Evolutionary conservation across 1,139 yeast genomes (phyloP).

Genomic region (Trichomonascaceae sp.): DNA sequence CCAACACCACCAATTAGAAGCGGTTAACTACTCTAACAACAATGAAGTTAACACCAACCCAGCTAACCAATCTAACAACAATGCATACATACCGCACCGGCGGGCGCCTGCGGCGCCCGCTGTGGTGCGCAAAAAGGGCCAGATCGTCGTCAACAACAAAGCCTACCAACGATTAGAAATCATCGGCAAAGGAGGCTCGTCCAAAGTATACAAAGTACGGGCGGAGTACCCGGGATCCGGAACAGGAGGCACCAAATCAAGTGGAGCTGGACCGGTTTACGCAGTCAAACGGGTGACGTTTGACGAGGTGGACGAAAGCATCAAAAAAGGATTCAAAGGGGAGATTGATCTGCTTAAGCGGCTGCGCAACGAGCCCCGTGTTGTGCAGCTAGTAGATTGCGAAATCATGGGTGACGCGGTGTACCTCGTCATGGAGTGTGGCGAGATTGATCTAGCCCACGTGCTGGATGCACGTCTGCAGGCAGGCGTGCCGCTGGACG

Average conservation of each 20-base stretch:
- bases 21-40: too few relatives aligned
- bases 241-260: conserved; percentile 17
- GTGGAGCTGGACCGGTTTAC: conserved; percentile 25
- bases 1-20: too few relatives aligned
- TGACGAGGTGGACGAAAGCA: conserved; percentile 57
- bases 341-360: conserved; percentile 66
- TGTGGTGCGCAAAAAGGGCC: conserved; percentile 18
- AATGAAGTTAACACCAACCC: too few relatives aligned
- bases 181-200: conserved; percentile 86
- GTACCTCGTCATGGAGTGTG: conserved; percentile 84
- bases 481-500: conserved; percentile 38
- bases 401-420: conserved; percentile 53
- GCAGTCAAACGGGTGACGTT: conserved; percentile 78
- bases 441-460: conserved; percentile 82
- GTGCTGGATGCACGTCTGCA: conserved; percentile 50
- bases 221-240: conserved; percentile 15
- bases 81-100: background rate
- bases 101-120: background rate
- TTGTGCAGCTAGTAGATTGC: conserved; percentile 66
- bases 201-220: conserved; percentile 78
- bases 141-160: conserved; percentile 38
- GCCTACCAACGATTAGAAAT: conserved; percentile 66
- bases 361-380: conserved; percentile 52
- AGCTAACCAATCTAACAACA: too few relatives aligned
- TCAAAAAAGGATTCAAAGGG: conserved; percentile 71